phyloP scores from a whole-genome alignment of 2,329 filamentous ascomycete species.

The Beauveria medogensis region DNA sequence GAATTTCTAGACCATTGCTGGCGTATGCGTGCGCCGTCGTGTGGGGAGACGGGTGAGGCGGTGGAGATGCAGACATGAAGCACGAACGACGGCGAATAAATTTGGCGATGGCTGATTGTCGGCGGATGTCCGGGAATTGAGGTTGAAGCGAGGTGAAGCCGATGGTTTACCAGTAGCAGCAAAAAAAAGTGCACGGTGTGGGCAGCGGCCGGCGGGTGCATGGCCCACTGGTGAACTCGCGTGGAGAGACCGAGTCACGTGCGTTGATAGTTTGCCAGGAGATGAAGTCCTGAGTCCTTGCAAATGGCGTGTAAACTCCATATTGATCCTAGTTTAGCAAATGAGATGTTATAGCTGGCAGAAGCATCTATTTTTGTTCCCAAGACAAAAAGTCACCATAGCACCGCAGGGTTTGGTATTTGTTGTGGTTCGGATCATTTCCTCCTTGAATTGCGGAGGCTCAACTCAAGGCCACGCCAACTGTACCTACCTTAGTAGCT shows the following conservation, averaged over 20 bases:
- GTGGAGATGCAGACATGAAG: constrained; percentile 21
- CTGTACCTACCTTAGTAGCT: too few relatives aligned
- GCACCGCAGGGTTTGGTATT: not conserved
- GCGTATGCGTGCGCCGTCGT: constrained; percentile 34
- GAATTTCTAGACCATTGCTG: constrained; percentile 37
- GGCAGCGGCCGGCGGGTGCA: too few relatives aligned
- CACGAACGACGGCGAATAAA: constrained; percentile 1
- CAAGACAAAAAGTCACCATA: not conserved
- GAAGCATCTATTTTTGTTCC: not conserved
- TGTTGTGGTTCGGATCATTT: not conserved
- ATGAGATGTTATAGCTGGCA: not conserved
- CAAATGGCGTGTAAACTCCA: too few relatives aligned
- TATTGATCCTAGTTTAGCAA: not conserved
- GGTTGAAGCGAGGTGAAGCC: constrained; percentile 33
- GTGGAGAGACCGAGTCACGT: constrained; percentile 1
- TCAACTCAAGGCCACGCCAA: too few relatives aligned
- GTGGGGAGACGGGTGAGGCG: constrained; percentile 17
- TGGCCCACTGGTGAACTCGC: not conserved
- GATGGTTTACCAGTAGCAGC: constrained; percentile 17
- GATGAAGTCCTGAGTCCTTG: not conserved
- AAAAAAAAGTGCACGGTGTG: not conserved
- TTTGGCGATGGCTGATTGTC: constrained; percentile 34
- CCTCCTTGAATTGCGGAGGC: too few relatives aligned
- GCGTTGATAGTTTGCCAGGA: not conserved
- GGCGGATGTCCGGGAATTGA: constrained; percentile 33